These are phyloP conservation scores for Mortierella antarctica DNA, from an alignment of 192 early-diverging fungal genomes.

Conservation along the genomic window DNA sequence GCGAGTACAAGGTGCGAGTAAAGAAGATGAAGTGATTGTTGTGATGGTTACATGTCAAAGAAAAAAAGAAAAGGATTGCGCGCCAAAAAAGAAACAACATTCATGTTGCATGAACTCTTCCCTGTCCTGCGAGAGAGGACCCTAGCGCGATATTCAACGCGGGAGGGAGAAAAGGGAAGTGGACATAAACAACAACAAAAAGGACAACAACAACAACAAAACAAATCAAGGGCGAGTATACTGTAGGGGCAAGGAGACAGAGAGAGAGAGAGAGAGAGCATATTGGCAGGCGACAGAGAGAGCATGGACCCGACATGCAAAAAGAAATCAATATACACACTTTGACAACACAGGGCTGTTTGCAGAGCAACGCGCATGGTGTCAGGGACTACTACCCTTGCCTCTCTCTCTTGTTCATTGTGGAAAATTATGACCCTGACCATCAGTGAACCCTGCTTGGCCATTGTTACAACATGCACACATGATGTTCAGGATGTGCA, in stretches of 20 bases:
- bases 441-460: too few species aligned
- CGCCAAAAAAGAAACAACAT: constrained; percentile 1
- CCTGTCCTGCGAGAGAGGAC: not conserved
- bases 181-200: not conserved
- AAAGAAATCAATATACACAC: too few species aligned
- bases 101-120: constrained; percentile 1
- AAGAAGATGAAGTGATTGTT: not conserved
- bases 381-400: too few species aligned
- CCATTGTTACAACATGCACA: too few species aligned
- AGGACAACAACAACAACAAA: not conserved
- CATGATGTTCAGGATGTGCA: too few species aligned
- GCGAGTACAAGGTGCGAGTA: not conserved
- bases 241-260: not conserved
- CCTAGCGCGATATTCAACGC: not conserved
- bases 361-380: too few species aligned
- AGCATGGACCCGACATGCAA: not conserved
- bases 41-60: not conserved
- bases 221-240: not conserved
- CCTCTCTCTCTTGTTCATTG: too few species aligned
- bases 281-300: not conserved
- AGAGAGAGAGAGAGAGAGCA: not conserved
- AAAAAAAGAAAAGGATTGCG: constrained; percentile 1
- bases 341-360: too few species aligned
- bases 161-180: not conserved
- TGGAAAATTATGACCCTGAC: too few species aligned